Conservation (phyloP, 148 eudicot species). For the Fallopia convolvulus region DNA sequence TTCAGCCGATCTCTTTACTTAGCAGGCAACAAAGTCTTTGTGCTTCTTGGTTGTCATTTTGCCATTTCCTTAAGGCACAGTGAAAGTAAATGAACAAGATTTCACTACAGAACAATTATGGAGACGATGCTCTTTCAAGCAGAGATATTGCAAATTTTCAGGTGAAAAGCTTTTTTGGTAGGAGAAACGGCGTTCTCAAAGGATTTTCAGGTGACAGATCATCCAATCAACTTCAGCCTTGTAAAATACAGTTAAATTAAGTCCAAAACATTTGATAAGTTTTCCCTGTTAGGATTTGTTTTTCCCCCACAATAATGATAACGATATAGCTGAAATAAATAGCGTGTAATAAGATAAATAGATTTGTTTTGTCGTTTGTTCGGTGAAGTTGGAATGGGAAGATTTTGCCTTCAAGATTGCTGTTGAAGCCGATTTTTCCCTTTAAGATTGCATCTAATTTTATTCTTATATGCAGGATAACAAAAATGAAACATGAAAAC, state of each 20-base stretch:
- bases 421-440: not conserved
- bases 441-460: not conserved
- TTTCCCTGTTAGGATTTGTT: not conserved
- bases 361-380: not conserved
- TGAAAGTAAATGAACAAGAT: not conserved
- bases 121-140: not conserved
- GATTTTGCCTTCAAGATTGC: not conserved
- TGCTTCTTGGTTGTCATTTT: not conserved
- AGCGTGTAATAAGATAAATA: not conserved
- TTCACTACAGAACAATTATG: not conserved
- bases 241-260: not conserved
- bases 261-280: not conserved
- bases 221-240: not conserved
- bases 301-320: not conserved
- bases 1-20: conserved; percentile 6
- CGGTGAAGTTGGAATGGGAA: not conserved
- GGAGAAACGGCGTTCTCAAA: not conserved
- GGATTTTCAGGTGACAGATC: not conserved
- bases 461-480: not conserved
- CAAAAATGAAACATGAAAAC: not conserved
- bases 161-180: not conserved
- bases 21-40: not conserved
- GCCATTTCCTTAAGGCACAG: not conserved
- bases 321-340: not conserved
- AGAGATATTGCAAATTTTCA: not conserved